Evolutionary conservation across 345 rosid genomes (phyloP).

Genomic region (Brassica incana): DNA sequence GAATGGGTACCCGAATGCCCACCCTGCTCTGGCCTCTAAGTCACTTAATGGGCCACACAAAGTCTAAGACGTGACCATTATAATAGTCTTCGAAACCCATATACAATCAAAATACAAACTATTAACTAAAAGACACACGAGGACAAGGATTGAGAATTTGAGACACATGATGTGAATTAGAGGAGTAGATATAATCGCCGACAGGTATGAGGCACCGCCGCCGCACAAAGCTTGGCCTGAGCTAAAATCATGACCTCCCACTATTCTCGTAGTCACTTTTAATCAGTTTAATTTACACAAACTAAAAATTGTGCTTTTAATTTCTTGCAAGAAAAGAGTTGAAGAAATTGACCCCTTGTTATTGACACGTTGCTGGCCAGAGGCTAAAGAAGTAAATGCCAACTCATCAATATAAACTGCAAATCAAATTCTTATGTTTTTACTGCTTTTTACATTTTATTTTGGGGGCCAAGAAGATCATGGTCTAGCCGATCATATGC

Average conservation of each 20-base stretch:
- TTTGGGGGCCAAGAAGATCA: not conserved
- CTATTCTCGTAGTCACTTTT: not conserved
- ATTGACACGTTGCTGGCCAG: conserved; percentile 11
- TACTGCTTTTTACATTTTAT: not conserved
- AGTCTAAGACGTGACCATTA: not conserved
- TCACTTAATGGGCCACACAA: not conserved
- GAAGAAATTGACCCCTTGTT: not conserved
- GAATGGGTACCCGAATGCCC: too few species aligned
- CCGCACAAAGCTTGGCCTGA: not conserved
- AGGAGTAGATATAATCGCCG: not conserved
- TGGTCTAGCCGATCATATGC: not conserved
- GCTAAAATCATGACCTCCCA: not conserved
- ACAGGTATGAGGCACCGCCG: not conserved
- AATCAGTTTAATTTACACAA: not conserved
- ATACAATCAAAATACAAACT: not conserved
- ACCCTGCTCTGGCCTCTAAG: not conserved
- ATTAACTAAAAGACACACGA: not conserved
- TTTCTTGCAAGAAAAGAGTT: not conserved
- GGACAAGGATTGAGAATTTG: not conserved
- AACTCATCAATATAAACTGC: not conserved
- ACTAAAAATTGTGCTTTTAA: not conserved
- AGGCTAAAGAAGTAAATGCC: not conserved
- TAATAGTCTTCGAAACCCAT: not conserved
- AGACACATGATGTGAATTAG: too few species aligned
- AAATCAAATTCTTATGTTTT: not conserved